A percentile compares a stretch with the other conserved stretches of the same genome.
Evolutionary conservation across 169 alveolate genomes (phyloP).

Genomic region (Plasmodium relictum): DNA sequence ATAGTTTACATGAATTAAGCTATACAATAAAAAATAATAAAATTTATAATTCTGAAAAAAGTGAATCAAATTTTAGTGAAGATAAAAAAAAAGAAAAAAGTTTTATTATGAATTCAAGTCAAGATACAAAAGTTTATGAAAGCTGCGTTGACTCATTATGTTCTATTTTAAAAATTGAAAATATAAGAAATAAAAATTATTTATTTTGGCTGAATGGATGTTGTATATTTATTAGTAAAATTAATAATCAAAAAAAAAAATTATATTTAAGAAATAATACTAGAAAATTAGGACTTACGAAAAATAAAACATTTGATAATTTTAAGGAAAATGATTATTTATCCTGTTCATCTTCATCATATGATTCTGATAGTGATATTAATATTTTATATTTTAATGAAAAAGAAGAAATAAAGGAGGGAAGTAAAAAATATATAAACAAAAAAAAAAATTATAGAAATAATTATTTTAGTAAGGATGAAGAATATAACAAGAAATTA

Average conservation of each 20-base stretch:
- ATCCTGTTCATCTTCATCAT: conserved; percentile 39
- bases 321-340: not conserved
- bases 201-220: conserved; percentile 76
- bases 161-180: conserved; percentile 71
- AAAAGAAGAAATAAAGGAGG: not conserved
- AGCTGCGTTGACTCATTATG: conserved; percentile 52
- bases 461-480: conserved; percentile 14
- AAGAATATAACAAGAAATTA: not conserved
- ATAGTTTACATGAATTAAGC: conserved; percentile 74
- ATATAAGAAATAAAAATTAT: conserved; percentile 60
- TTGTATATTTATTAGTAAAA: conserved; percentile 63
- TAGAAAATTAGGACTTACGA: not conserved
- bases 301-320: conserved; percentile 3
- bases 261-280: not conserved
- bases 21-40: conserved; percentile 35
- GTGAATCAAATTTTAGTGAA: not conserved
- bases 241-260: conserved; percentile 46
- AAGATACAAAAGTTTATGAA: conserved; percentile 74
- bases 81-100: conserved; percentile 4
- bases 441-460: conserved; percentile 21
- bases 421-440: conserved; percentile 1
- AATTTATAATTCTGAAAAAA: conserved; percentile 18
- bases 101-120: not conserved
- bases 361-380: conserved; percentile 3
- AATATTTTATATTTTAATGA: conserved; percentile 26